Conservation (phyloP, 148 eudicot species). For the Tetragonia tetragonoides region DNA sequence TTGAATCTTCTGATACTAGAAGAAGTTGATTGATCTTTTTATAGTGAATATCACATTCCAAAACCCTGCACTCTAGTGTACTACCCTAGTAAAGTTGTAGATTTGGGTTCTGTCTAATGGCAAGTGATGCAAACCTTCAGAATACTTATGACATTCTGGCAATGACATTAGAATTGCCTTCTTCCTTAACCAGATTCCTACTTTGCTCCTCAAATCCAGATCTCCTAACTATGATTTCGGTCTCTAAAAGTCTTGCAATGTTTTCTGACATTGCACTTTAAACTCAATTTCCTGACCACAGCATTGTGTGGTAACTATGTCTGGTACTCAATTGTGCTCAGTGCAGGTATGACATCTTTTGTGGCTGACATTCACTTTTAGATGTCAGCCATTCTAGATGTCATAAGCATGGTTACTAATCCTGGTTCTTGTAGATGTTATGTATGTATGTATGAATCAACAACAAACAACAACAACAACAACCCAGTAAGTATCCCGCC, state of each 20-base stretch:
- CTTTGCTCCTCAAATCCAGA: no score
- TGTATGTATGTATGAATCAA: no score
- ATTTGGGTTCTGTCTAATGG: slow-evolving; percentile 13
- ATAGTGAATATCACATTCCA: background rate
- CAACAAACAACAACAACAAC: no score
- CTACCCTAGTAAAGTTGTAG: background rate
- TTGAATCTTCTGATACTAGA: background rate
- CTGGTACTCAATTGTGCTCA: background rate
- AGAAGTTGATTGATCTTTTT: background rate
- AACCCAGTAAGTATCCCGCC: no score
- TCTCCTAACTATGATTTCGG: no score
- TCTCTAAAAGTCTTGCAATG: background rate
- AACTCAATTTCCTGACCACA: no score
- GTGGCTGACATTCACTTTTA: background rate
- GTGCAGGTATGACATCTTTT: background rate
- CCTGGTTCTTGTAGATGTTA: background rate
- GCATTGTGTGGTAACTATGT: no score
- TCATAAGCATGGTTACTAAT: background rate
- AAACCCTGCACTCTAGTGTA: background rate
- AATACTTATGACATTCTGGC: background rate
- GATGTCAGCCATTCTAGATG: background rate
- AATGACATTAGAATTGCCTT: background rate
- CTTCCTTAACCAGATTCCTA: background rate
- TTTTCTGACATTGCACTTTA: background rate
- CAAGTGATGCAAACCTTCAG: background rate